Conservation (phyloP, 345 rosid species). For the Abelmoschus esculentus region DNA sequence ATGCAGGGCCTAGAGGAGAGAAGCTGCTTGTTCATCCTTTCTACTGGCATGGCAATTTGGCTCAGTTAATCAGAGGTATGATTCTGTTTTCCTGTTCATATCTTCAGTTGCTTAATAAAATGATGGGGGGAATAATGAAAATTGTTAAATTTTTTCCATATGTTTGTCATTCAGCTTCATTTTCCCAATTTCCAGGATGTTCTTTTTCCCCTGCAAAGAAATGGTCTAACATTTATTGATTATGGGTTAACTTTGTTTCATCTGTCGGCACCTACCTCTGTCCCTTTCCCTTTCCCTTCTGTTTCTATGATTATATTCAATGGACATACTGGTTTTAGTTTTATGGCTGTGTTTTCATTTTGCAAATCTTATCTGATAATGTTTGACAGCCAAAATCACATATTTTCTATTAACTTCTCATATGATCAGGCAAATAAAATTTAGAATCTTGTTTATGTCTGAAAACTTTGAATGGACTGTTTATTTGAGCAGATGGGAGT, state of each 20-base stretch:
- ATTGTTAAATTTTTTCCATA: not conserved
- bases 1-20: slow-evolving; percentile 79
- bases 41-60: slow-evolving; percentile 53
- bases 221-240: not conserved
- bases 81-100: not conserved
- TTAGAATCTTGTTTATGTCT: not conserved
- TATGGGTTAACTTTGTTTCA: not conserved
- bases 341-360: not conserved
- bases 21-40: slow-evolving; percentile 89
- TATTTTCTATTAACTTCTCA: not conserved
- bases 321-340: not conserved
- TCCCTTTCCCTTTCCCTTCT: slow-evolving; percentile 4
- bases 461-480: not conserved
- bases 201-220: not conserved
- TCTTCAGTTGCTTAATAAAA: no score
- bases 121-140: no score
- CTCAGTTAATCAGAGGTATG: slow-evolving; percentile 66
- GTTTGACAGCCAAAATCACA: not conserved
- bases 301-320: not conserved
- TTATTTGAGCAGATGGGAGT: slow-evolving; percentile 43
- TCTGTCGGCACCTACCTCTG: slow-evolving; percentile 6
- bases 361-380: not conserved
- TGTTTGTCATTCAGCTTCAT: not conserved
- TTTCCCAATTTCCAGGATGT: not conserved
- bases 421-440: not conserved